Evolutionary conservation across 352 stramenopile species (phyloP).

Genomic region (Pythium dissimile): DNA sequence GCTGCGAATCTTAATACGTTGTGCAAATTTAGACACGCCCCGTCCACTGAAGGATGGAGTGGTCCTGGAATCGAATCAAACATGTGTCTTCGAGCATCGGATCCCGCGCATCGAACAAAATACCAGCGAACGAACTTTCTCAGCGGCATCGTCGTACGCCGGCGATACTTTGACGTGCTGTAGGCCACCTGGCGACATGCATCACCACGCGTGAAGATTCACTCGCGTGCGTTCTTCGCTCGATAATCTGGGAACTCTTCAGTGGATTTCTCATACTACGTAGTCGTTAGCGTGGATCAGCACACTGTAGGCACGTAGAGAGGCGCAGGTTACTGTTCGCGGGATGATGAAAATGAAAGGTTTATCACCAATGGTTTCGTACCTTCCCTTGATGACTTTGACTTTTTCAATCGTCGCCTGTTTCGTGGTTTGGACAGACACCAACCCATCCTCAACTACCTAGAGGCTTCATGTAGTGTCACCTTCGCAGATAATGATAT

Average conservation of each 20-base stretch:
- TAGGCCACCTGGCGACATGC: background rate
- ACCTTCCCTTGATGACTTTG: slow-evolving; percentile 38
- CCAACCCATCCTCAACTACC: slow-evolving; percentile 55
- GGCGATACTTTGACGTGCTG: no score
- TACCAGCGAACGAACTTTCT: no score
- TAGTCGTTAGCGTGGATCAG: slow-evolving; percentile 42
- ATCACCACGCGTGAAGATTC: slow-evolving; percentile 27
- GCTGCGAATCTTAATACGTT: no score
- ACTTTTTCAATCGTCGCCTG: slow-evolving; percentile 13
- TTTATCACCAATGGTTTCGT: slow-evolving; percentile 46
- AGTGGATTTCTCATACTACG: slow-evolving; percentile 39
- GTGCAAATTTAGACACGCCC: no score
- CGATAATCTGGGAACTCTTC: slow-evolving; percentile 48
- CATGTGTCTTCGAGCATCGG: no score
- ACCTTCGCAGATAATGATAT: slow-evolving; percentile 68
- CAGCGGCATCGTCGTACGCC: no score
- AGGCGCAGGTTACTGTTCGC: slow-evolving; percentile 38
- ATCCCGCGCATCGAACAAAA: no score
- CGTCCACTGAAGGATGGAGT: no score
- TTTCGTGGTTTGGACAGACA: slow-evolving; percentile 30
- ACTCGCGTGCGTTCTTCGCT: slow-evolving; percentile 42
- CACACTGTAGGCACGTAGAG: slow-evolving; percentile 37
- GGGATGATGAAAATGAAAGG: slow-evolving; percentile 42
- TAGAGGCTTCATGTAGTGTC: slow-evolving; percentile 60
- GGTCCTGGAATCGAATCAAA: no score